Evolutionary conservation across 805 yeast species (phyloP).

Genomic region (Cyberlindnera maritima): DNA sequence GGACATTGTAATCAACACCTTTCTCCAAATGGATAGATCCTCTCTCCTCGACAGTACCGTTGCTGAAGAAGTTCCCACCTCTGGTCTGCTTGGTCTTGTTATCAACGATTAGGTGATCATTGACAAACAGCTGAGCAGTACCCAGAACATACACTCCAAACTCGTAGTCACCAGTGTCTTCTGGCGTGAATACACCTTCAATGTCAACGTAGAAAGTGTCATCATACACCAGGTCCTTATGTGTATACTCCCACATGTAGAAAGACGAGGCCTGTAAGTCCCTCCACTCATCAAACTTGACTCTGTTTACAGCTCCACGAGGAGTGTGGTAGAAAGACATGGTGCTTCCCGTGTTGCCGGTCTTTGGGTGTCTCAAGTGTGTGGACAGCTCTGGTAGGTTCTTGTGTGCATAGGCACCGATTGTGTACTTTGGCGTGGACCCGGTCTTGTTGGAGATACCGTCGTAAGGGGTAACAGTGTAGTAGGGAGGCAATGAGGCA

Average conservation of each 20-base stretch:
- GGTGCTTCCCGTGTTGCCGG: conserved; percentile 26
- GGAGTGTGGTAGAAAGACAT: conserved; percentile 29
- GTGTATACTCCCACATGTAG: conserved; percentile 30
- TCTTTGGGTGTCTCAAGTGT: conserved; percentile 23
- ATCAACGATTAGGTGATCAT: conserved; percentile 53
- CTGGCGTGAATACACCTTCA: conserved; percentile 45
- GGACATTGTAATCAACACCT: conserved; percentile 44
- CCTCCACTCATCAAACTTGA: conserved; percentile 29
- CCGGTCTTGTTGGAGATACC: conserved; percentile 37
- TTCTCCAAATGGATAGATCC: conserved; percentile 37
- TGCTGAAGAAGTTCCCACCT: conserved; percentile 51
- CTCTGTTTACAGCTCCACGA: conserved; percentile 18
- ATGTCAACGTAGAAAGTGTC: conserved; percentile 43
- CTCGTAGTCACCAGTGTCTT: conserved; percentile 44
- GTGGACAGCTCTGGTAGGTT: conserved; percentile 34
- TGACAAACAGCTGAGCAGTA: conserved; percentile 51
- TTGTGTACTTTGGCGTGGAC: conserved; percentile 27
- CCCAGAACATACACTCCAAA: conserved; percentile 54
- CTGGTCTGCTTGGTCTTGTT: conserved; percentile 49
- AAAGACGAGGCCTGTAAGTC: conserved; percentile 23
- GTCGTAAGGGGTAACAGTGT: conserved; percentile 47
- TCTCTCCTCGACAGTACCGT: conserved; percentile 52
- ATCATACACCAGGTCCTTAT: conserved; percentile 18
- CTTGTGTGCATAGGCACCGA: conserved; percentile 37
- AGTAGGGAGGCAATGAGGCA: conserved; percentile 48